phyloP scores from a whole-genome alignment of 345 rosid species.

The Euphorbia peplus region DNA sequence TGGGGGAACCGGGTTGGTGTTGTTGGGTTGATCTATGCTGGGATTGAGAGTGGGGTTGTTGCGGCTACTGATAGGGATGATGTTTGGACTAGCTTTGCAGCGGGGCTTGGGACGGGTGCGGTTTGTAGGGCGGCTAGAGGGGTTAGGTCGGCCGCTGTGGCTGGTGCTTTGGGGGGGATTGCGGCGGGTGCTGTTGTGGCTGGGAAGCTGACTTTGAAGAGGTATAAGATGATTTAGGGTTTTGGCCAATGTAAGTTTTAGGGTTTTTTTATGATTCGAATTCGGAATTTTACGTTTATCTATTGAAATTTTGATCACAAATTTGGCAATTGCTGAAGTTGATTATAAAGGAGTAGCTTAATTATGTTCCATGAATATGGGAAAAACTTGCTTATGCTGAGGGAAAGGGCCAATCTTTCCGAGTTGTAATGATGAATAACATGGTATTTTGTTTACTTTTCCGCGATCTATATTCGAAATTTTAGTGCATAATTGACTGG shows the following conservation, averaged over 20 bases:
- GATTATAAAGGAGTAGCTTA: neutral
- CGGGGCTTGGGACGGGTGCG: slow-evolving; percentile 91
- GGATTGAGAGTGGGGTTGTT: slow-evolving; percentile 71
- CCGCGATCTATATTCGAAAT: no score
- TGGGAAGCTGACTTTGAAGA: slow-evolving; percentile 71
- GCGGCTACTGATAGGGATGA: slow-evolving; percentile 67
- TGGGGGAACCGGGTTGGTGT: slow-evolving; percentile 87
- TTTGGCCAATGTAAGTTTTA: neutral
- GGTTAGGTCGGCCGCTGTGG: slow-evolving; percentile 89
- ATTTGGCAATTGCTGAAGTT: neutral
- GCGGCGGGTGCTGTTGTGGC: slow-evolving; percentile 80
- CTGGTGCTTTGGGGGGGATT: slow-evolving; percentile 85
- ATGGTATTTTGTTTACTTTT: neutral
- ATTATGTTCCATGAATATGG: neutral
- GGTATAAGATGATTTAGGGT: slow-evolving; percentile 65
- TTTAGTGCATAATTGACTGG: neutral
- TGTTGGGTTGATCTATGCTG: slow-evolving; percentile 73
- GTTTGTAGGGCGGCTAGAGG: slow-evolving; percentile 88
- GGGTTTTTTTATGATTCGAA: neutral
- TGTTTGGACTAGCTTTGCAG: slow-evolving; percentile 85
- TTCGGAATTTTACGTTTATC: neutral
- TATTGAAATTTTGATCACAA: slow-evolving; percentile 7
- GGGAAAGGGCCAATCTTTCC: neutral
- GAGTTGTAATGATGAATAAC: slow-evolving; percentile 5
- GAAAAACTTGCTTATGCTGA: neutral